phyloP scores from a whole-genome alignment of 805 yeast genomes.

The Brettanomyces bruxellensis region DNA sequence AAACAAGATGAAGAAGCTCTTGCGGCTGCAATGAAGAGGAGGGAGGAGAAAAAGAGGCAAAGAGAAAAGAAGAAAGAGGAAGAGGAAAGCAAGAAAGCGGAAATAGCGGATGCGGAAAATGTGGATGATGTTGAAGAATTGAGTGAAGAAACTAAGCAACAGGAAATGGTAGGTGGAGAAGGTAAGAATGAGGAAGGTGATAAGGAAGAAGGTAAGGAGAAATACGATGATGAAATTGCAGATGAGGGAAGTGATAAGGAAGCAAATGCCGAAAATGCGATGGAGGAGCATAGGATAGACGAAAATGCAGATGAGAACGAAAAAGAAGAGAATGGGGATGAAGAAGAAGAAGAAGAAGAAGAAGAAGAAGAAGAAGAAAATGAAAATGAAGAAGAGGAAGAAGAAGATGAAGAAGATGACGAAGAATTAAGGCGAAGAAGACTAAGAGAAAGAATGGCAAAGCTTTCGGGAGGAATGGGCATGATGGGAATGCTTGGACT shows the following conservation, averaged over 20 bases:
- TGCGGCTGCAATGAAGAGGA: slow-evolving; percentile 49
- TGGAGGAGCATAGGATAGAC: slow-evolving; percentile 15
- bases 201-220: slow-evolving; percentile 47
- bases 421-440: slow-evolving; percentile 71
- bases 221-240: slow-evolving; percentile 61
- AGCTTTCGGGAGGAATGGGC: slow-evolving; percentile 77
- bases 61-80: slow-evolving; percentile 1
- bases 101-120: slow-evolving; percentile 10
- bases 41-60: slow-evolving; percentile 35
- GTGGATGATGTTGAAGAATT: slow-evolving; percentile 3
- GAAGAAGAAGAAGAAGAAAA: slow-evolving; percentile 33
- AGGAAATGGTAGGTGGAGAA: slow-evolving; percentile 28
- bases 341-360: slow-evolving; percentile 23
- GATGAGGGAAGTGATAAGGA: slow-evolving; percentile 16
- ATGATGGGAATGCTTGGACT: slow-evolving; percentile 68
- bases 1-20: slow-evolving; percentile 63
- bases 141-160: slow-evolving; percentile 10
- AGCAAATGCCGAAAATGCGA: slow-evolving; percentile 13
- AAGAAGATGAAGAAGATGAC: slow-evolving; percentile 56
- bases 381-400: slow-evolving; percentile 41
- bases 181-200: slow-evolving; percentile 38
- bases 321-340: slow-evolving; percentile 11
- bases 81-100: slow-evolving; percentile 8
- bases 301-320: background rate
- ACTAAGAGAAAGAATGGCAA: slow-evolving; percentile 92